Evolutionary conservation across 2,329 filamentous ascomycete species (phyloP), one percentile per base, ranked within the genome.

Genomic region (Chrysoporthe austroafricana): DNA sequence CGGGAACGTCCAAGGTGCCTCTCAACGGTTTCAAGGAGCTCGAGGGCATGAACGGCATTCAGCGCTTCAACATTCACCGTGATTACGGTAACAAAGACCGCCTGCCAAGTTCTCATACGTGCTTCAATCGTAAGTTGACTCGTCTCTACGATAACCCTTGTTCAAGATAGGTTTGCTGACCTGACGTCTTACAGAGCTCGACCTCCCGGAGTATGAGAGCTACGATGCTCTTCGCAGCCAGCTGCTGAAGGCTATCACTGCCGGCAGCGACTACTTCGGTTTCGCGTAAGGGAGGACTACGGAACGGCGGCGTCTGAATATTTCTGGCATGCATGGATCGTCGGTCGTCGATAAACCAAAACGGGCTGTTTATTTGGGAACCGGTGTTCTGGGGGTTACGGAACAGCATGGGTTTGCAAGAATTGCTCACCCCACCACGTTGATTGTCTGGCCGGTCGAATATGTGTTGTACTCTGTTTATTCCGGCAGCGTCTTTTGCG

Each of bases 21-120:
- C 88, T 99, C 62, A 99, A 99, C 74, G 96, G 96, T 14, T 99
- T 99, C 86, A 97, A 97, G 82, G 96, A 99, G 79, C 87, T 99
- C 7, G 96, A 99, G 82, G 96, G 96, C 72, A 99, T 99, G 96
- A 98, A 99, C 76, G 96, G 96, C 50, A 90, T 98, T 78, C 97
- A 92, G 79, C 90, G 93, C 72, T 99, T 99, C 89, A 99, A 98
- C 79, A 98, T 99, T 71, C 96, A 99, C 78, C 93, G 96, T 72
- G 96, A 98, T 80, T 97, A 97, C 80, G 94, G 95, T 74, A 95
- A 91, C 84, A 98, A 97, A 81, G 93, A 97, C 76, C 91, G 96
- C 73, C 86, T 99, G 72, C 96, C 96, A 66, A 97, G 93, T 74
- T 97, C 94, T 74, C 96, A 99, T 80, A 99, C 96, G 71, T 99